phyloP scores from a whole-genome alignment of 2,329 filamentous ascomycete genomes.

The Gnomoniopsis sp. region DNA sequence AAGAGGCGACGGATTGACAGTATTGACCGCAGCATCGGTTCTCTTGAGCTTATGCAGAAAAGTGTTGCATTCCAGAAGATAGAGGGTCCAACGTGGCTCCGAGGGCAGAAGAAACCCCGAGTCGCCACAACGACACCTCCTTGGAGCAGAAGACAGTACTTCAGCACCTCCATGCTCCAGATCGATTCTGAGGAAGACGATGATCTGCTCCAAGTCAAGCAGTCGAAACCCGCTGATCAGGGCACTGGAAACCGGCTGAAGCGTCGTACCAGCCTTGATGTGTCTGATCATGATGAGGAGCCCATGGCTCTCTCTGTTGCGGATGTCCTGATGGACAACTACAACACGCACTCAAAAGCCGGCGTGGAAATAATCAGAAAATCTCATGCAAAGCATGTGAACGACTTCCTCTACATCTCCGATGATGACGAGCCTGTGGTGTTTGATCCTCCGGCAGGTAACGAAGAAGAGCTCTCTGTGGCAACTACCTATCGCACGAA shows the following conservation, averaged over 20 bases:
- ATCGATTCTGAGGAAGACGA: conserved; percentile 1
- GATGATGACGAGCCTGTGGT: not conserved
- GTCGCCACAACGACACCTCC: not conserved
- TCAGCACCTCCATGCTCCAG: conserved; percentile 2
- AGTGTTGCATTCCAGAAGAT: conserved; percentile 2
- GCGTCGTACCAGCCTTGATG: not conserved
- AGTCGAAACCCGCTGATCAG: not conserved
- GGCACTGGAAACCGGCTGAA: not conserved
- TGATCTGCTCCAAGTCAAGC: not conserved
- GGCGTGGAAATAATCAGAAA: not conserved
- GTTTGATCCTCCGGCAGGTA: not conserved
- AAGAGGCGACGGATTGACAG: conserved; percentile 7
- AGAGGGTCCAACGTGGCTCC: not conserved
- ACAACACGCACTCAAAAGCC: not conserved
- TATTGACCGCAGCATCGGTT: conserved; percentile 10
- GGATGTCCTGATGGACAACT: not conserved
- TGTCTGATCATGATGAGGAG: not conserved
- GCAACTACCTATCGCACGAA: not conserved
- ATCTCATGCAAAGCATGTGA: not conserved
- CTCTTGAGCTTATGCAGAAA: conserved; percentile 23
- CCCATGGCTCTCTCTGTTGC: not conserved
- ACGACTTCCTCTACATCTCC: not conserved
- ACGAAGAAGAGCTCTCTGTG: not conserved
- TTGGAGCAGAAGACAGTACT: conserved; percentile 1
- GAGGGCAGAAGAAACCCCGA: conserved; percentile 11